Evolutionary conservation across 2,329 filamentous ascomycete genomes (phyloP).

Genomic region (Venturia nashicola): DNA sequence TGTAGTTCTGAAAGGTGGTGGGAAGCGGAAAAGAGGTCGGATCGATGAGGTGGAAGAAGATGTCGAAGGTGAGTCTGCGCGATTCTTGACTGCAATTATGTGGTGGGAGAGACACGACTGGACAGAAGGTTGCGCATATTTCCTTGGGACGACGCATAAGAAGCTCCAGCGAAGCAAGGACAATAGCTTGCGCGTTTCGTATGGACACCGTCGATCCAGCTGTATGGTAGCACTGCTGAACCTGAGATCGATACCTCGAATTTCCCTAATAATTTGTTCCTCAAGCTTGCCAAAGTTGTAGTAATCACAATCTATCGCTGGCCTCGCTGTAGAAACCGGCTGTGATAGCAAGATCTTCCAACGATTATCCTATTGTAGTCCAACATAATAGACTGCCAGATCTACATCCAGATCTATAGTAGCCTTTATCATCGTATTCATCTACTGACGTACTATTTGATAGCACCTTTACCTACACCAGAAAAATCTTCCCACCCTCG

Average conservation of each 20-base stretch:
- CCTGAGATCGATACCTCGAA: background rate
- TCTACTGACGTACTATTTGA: background rate
- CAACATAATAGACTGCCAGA: background rate
- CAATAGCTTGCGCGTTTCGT: background rate
- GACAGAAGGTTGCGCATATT: background rate
- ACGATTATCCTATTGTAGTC: background rate
- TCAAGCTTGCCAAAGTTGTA: background rate
- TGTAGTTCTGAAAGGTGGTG: background rate
- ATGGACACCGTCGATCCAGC: background rate
- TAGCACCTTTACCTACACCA: background rate
- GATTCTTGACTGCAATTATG: background rate
- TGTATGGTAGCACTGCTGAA: background rate
- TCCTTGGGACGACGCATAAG: background rate
- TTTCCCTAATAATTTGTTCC: no score
- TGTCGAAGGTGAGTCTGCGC: background rate
- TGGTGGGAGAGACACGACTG: background rate
- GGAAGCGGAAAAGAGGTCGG: background rate
- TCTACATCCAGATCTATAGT: background rate
- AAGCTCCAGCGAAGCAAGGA: background rate
- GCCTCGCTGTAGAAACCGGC: background rate
- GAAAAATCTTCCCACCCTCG: background rate
- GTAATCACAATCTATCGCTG: background rate
- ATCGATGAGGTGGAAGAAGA: background rate
- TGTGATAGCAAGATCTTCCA: background rate
- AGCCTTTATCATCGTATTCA: no score